A percentile compares a stretch with the other conserved stretches of the same genome.
These are phyloP conservation scores for Sarcodon aspratus DNA, from an alignment of 768 basidiomycete genomes.

Conservation along the genomic window DNA sequence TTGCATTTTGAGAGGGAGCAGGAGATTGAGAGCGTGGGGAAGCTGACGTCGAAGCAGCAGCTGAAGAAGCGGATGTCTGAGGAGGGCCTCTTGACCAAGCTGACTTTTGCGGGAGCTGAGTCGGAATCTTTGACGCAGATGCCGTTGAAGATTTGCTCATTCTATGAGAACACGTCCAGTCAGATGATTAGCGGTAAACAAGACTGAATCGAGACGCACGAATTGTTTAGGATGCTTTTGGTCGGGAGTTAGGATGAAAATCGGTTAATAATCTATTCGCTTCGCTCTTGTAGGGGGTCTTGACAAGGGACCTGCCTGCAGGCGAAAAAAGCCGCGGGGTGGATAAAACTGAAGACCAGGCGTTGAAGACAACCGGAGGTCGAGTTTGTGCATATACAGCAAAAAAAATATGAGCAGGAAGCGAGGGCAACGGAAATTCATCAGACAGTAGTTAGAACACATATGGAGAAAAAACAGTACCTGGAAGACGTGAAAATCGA, in stretches of 20 bases:
- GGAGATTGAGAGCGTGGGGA: constrained; percentile 73
- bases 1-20: constrained; percentile 34
- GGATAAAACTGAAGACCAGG: constrained; percentile 18
- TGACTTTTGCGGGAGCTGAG: constrained; percentile 69
- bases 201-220: background rate
- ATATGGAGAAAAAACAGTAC: too few relatives aligned
- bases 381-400: background rate
- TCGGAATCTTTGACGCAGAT: constrained; percentile 59
- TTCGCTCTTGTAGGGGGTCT: constrained; percentile 63
- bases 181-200: background rate
- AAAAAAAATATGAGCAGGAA: background rate
- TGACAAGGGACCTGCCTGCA: constrained; percentile 89
- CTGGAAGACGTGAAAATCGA: too few relatives aligned
- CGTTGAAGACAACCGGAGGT: background rate
- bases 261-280: constrained; percentile 29
- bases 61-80: constrained; percentile 34
- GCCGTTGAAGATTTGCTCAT: constrained; percentile 89
- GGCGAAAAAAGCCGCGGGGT: constrained; percentile 46
- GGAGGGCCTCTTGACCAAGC: constrained; percentile 91
- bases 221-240: background rate
- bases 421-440: background rate
- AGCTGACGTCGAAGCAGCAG: constrained; percentile 9
- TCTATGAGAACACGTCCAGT: constrained; percentile 27
- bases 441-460: too few relatives aligned
- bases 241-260: background rate